These are phyloP conservation scores for Crithidia bombi DNA, from an alignment of 208 protist genomes.

Conservation along the genomic window DNA sequence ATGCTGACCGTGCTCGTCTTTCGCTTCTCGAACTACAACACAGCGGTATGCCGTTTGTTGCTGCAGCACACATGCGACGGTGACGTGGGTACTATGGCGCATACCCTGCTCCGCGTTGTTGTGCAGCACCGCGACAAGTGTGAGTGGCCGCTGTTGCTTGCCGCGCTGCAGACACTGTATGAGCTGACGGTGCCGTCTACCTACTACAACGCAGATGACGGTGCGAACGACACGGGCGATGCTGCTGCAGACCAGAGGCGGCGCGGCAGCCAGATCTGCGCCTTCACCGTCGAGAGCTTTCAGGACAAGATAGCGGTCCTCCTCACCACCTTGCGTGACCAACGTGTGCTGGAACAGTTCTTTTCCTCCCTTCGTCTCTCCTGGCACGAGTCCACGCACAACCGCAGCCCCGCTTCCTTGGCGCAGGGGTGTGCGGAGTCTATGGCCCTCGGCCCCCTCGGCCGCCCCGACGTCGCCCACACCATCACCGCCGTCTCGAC, in stretches of 20 bases:
- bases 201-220: slow-evolving; percentile 68
- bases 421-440: slow-evolving; percentile 35
- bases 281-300: slow-evolving; percentile 72
- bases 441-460: slow-evolving; percentile 43
- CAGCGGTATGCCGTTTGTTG: slow-evolving; percentile 58
- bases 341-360: slow-evolving; percentile 58
- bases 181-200: slow-evolving; percentile 78
- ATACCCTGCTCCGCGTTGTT: slow-evolving; percentile 56
- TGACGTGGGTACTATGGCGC: slow-evolving; percentile 41
- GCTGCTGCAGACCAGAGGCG: background rate
- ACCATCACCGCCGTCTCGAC: slow-evolving; percentile 35
- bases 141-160: slow-evolving; percentile 80
- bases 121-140: slow-evolving; percentile 43
- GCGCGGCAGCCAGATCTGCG: slow-evolving; percentile 59
- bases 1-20: slow-evolving; percentile 85
- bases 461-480: slow-evolving; percentile 35
- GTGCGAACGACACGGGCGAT: background rate
- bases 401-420: slow-evolving; percentile 34
- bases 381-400: slow-evolving; percentile 37
- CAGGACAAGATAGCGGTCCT: slow-evolving; percentile 43
- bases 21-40: slow-evolving; percentile 78
- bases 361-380: slow-evolving; percentile 50
- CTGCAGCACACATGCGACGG: slow-evolving; percentile 72
- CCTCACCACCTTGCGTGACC: slow-evolving; percentile 41
- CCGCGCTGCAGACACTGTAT: slow-evolving; percentile 79